Base-by-base conservation (phyloP, 2,329 filamentous ascomycete genomes). In the Trichoderma pleuroti region DNA sequence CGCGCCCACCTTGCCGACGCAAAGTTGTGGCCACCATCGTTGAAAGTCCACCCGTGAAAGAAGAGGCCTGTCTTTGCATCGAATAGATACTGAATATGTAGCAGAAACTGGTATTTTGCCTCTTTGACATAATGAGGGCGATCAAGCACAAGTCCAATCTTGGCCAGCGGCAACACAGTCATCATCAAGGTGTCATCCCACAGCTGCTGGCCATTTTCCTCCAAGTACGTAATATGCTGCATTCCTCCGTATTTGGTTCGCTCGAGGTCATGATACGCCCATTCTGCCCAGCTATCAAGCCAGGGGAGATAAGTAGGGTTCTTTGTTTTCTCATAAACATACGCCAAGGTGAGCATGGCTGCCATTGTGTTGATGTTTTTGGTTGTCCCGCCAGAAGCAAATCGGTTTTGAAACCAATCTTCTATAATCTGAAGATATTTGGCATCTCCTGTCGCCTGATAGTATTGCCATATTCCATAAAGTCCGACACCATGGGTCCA, bases 151-250 rank as follows among this genome's bases (percentile, higher is more conserved):
- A 68, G 26, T 12, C 65, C 65, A 28, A 68, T 68, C n/a, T 68
- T 68, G 9, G 65, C 34, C 18, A 68, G 28, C 8, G 65, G 65
- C 36, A 68, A 34, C 9, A 68, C 65, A 30, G 65, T 60, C 65
- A 68, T 68, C 65, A 68, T 68, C 16, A 68, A 34, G 4, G 65
- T 68, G 14, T 68, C 65, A n/a, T 68, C 65, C 65, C 65, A 68
- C 28, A 68, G 21, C 14, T 68, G 65, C 39, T 68, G 65, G 1
- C 60, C 65, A 8, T 68, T 68, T n/a, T 68, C 65, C 10, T 68
- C 65, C 65, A 68, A n/a, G 28, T 68, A 68, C 34, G 65, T 68
- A 49, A 68, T 42, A 11, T 68, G 65, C 21, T 68, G 65, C 65
- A 68, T 68, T n/a, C 65, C 65, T 60, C 65, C 65, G 18, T 34